A percentile compares a stretch with the other conserved stretches of the same genome.
phyloP scores from a whole-genome alignment of 2,329 filamentous ascomycete species.

The Scolecobasidium constrictum region DNA sequence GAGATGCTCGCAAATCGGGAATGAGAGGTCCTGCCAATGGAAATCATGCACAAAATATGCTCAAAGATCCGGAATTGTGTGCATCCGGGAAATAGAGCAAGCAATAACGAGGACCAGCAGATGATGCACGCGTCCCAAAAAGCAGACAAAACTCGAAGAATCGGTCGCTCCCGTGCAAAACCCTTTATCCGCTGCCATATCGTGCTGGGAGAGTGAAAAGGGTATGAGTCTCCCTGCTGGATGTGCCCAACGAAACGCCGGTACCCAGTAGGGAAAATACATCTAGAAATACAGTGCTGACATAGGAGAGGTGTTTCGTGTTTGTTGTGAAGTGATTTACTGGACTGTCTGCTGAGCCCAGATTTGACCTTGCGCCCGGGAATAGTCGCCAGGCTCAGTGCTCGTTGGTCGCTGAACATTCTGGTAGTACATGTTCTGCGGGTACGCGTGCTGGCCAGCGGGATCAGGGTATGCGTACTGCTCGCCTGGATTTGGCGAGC shows the following conservation, averaged over 20 bases:
- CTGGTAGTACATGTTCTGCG: constrained; percentile 58
- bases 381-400: constrained; percentile 47
- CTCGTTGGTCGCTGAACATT: constrained; percentile 64
- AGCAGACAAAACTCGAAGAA: too few species aligned
- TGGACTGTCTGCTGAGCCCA: constrained; percentile 30
- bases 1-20: too few species aligned
- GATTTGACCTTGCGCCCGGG: constrained; percentile 28
- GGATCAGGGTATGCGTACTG: constrained; percentile 78
- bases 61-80: too few species aligned
- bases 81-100: too few species aligned
- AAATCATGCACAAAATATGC: too few species aligned
- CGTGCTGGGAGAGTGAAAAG: too few species aligned
- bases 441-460: constrained; percentile 40
- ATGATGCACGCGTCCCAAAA: too few species aligned
- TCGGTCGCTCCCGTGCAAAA: too few species aligned
- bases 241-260: constrained; percentile 16
- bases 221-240: constrained; percentile 27
- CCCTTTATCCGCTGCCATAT: too few species aligned
- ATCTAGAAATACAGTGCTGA: constrained; percentile 13
- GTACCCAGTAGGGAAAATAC: constrained; percentile 16
- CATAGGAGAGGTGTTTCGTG: constrained; percentile 15
- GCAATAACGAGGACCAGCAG: too few species aligned
- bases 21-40: too few species aligned
- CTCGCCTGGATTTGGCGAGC: constrained; percentile 59
- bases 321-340: constrained; percentile 21